Base-by-base conservation (phyloP, 1,139 yeast genomes). In the Hyphopichia khmerensis region DNA sequence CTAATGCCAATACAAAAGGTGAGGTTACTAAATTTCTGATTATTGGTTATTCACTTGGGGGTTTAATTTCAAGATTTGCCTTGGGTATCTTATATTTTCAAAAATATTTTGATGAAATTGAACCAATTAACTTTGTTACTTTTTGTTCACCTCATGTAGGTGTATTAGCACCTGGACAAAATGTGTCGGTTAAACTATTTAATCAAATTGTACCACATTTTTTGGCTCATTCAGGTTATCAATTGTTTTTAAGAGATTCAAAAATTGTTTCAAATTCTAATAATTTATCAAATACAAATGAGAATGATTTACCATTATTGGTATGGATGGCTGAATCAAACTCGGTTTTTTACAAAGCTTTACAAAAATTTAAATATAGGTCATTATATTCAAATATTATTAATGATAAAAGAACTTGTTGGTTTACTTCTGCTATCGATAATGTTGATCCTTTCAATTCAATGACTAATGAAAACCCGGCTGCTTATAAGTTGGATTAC, bases 91-190 rank as follows among this genome's bases (percentile, higher is more conserved):
- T 89, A 39, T 68, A 77, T 49, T 69, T 72, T 42, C 73, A 75
- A 40, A 77, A 77, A 2, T 69, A 73, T 46, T 87, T 88, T 55
- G 69, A 77, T 6, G 40, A 53, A 34, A 57, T 73, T 11, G 67
- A 63, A 33, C 82, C 86, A 3, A 56, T 80, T n/a, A 80, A 80
- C 50, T 86, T 84, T 57, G 77, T 86, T 9, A 81, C 93, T 1
- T 84, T 88, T 53, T 86, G 93, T 52, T 71, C 89, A 1, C 96
- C 96, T 1, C 96, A 88, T 60, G 87, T 87, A 1, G 96, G 96
- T 3, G 86, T 78, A 1, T 64, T 79, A 42, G 82, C 84, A 15
- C 86, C 93, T 1, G 84, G 87, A 6, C 51, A 57, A 17, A 68
- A 79, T 18, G 48, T 73, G 41, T 59, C 66, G 4, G 60, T 65